phyloP scores from a whole-genome alignment of 768 basidiomycete species.

The Podaxis pistillaris region DNA sequence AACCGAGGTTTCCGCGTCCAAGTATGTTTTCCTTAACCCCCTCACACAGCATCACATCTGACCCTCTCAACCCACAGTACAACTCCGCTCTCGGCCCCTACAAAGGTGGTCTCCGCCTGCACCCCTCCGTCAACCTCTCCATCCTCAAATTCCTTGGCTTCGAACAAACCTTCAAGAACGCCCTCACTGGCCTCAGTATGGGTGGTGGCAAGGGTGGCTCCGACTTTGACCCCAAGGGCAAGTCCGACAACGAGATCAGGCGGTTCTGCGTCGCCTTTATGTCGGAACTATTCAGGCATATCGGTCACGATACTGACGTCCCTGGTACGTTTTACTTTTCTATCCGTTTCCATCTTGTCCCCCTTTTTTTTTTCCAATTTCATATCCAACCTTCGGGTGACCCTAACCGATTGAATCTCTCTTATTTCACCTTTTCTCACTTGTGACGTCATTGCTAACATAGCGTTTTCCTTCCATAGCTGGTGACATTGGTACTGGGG shows the following conservation, averaged over 20 bases:
- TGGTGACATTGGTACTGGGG: slow-evolving; percentile 74
- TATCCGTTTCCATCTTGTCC: no score
- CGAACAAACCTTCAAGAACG: slow-evolving; percentile 82
- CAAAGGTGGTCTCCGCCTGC: slow-evolving; percentile 77
- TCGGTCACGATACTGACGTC: slow-evolving; percentile 73
- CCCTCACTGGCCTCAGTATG: slow-evolving; percentile 73
- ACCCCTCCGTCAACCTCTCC: slow-evolving; percentile 77
- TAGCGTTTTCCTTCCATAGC: slow-evolving; percentile 27
- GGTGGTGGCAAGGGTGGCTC: slow-evolving; percentile 79
- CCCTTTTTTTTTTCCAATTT: neutral
- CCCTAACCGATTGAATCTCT: neutral
- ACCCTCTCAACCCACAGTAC: slow-evolving; percentile 40
- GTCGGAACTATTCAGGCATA: slow-evolving; percentile 70
- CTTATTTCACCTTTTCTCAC: no score
- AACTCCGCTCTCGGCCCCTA: slow-evolving; percentile 78
- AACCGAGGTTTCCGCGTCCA: slow-evolving; percentile 77
- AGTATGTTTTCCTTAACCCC: slow-evolving; percentile 32
- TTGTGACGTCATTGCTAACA: no score
- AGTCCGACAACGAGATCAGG: slow-evolving; percentile 71
- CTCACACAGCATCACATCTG: neutral
- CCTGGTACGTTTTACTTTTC: slow-evolving; percentile 37
- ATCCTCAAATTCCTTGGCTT: slow-evolving; percentile 85
- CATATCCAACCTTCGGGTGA: neutral
- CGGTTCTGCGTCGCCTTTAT: slow-evolving; percentile 73
- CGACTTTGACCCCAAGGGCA: slow-evolving; percentile 83